Conservation (phyloP, 2,329 filamentous ascomycete genomes). For the Lecanosticta acicola region DNA sequence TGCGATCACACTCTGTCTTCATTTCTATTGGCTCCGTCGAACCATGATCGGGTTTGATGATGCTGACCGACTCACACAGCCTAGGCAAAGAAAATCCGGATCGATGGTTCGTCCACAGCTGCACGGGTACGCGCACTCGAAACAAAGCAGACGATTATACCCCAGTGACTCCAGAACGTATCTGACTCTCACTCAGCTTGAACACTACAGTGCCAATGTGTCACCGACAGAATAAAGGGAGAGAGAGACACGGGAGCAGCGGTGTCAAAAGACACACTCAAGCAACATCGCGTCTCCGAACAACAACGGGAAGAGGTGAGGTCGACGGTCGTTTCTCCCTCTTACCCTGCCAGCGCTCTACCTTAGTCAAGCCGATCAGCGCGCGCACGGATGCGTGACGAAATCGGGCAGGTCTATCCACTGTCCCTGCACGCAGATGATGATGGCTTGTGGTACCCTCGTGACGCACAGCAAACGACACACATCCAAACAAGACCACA, state of each 20-base stretch:
- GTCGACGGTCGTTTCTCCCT: neutral
- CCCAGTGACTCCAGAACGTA: no score
- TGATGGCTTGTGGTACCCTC: neutral
- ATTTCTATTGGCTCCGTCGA: neutral
- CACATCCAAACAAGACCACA: constrained; percentile 2
- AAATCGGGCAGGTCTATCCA: neutral
- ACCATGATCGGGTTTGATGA: neutral
- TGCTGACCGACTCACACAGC: neutral
- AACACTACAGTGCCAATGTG: no score
- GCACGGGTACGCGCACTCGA: neutral
- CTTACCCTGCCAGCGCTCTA: neutral
- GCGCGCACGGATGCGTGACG: neutral
- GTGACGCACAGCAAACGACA: constrained; percentile 6
- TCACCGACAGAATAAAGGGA: neutral
- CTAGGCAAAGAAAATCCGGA: neutral
- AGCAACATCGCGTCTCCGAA: neutral
- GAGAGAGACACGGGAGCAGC: neutral
- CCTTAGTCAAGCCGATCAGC: neutral
- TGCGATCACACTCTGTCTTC: neutral
- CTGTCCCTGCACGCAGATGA: neutral
- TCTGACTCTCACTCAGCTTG: neutral
- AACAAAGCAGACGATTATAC: neutral
- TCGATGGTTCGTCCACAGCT: neutral
- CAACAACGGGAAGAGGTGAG: neutral
- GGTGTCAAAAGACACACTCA: neutral